Evolutionary conservation across 148 eudicot genomes (phyloP), one percentile per base, ranked within the genome.

Genomic region (Selenicereus undatus): DNA sequence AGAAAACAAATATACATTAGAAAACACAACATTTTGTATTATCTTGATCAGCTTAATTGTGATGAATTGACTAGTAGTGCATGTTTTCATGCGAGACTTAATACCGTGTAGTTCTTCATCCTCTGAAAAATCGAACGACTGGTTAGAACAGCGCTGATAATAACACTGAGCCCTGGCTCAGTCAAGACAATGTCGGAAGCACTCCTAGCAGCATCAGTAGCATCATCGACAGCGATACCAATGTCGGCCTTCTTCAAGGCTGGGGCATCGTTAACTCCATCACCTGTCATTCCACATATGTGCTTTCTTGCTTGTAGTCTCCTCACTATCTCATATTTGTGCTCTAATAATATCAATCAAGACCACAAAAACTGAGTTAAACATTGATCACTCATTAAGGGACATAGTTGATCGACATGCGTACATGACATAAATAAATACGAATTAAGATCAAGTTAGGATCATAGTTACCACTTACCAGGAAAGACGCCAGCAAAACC

Each of bases 401-500:
- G 18, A 56, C n/a, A 56, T 2, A 56, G 2, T 14, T 56, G 4
- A 18, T 20, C 3, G 62, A 56, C 22, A 16, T 11, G 62, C 22
- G 4, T 17, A 56, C 14, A 17, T 20, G 62, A 2, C 8, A 20
- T 56, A 11, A 56, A 56, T 56, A 5, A 12, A 48, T 10, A 10
- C 14, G 10, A 48, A 6, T 4, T 7, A 45, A 48, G 13, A 48
- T 48, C 52, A 0, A 48, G 52, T 16, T 0, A 14, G 2, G 16
- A 17, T 16, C 62, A 66, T 50, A n/a, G 43, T 36, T 86, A 93
- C 97, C 97, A n/a, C 35, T 36, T 86, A 93, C 97, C 97, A 42
- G 95, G 98, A 78, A 93, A 93, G 62, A 93, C 98, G 68, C 98
- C 98, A 72, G 98, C 98, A 88, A 93, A 93, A 71, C 98, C 98